Evolutionary conservation across 1,284 basidiomycete genomes (phyloP), one percentile per base, ranked within the genome.

Genomic region (Cryptococcus sp.): DNA sequence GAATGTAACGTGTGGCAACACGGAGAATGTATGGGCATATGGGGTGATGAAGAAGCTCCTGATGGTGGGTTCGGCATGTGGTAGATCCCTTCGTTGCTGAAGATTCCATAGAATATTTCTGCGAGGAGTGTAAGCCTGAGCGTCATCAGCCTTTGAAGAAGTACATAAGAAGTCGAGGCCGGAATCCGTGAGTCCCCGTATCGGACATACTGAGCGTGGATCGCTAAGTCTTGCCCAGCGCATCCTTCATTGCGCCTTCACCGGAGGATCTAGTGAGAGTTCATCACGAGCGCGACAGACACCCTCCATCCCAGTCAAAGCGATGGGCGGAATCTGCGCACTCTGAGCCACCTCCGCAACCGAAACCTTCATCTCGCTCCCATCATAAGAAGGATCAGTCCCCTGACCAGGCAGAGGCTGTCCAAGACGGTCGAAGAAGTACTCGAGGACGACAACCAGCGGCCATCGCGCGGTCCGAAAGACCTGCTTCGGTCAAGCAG

Each of bases 1-100:
- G 88, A 84, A 54, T 99, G 95, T 83, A 90, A 92, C 72, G 91
- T 92, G 62, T 99, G 95, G 95, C 95, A 99, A 79, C 95, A 99
- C 78, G 94, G 94, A 19, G 84, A 88, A 35, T 99, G 95, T 80
- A 93, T 99, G 87, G 95, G 95, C 50, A 91, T 91, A 76, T 86
- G 88, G 74, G 86, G 86, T 45, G 90, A 93, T 75, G 88, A 89
- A 61, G 88, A 88, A 69, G 85, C 90, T 35, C 87, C 88, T 57
- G 85, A 89, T 68, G 86, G 87, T 72, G 83, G 87, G 79, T 91
- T 13, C 4, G 22, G 35, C 30, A 7, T 50, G 30, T 23, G 19
- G 42, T 2, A 38, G 39, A 49, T 50, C 1, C 19, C 23, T 19
- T 10, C 43, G 27, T 40, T 48, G 17, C 45, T 23, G 19, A 50